Conservation (phyloP, 2,329 filamentous ascomycete species). For the Lasiodiplodia gonubiensis region DNA sequence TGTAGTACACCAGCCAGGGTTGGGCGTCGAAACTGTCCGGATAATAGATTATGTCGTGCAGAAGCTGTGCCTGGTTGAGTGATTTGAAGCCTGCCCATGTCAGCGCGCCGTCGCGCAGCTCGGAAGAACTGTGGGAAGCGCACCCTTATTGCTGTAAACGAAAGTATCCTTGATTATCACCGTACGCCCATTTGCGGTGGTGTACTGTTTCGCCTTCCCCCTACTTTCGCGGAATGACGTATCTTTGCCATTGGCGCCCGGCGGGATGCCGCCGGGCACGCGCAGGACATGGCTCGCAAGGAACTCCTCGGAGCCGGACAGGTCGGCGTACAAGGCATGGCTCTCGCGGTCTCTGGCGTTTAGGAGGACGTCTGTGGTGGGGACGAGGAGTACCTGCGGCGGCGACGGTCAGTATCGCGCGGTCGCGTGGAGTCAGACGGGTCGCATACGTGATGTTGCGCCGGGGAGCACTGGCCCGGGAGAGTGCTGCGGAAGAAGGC, state of each 20-base stretch:
- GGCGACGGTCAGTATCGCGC: constrained; percentile 13
- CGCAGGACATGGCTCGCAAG: constrained; percentile 95
- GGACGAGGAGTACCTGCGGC: constrained; percentile 78
- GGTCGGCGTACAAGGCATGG: constrained; percentile 75
- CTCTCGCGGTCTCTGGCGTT: constrained; percentile 87
- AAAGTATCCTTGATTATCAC: constrained; percentile 93
- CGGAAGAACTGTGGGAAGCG: background rate
- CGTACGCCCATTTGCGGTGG: constrained; percentile 88
- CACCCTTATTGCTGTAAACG: constrained; percentile 96
- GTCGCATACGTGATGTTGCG: constrained; percentile 76
- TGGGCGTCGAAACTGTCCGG: constrained; percentile 86
- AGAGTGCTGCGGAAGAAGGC: constrained; percentile 98
- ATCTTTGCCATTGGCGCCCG: constrained; percentile 57
- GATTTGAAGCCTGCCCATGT: constrained; percentile 77
- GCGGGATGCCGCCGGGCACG: constrained; percentile 65
- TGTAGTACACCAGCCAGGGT: constrained; percentile 97
- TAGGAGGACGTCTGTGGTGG: constrained; percentile 88
- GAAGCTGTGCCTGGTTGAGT: constrained; percentile 84
- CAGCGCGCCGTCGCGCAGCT: constrained; percentile 31
- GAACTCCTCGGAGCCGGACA: constrained; percentile 90
- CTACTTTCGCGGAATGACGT: constrained; percentile 76
- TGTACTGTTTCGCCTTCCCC: constrained; percentile 92
- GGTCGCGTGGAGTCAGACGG: constrained; percentile 29
- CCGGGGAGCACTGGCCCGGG: constrained; percentile 86
- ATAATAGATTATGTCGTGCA: constrained; percentile 86